Percentiles rank a stretch among this genome's conserved stretches.
Evolutionary conservation across 2,329 filamentous ascomycete species (phyloP).

Genomic region (Fusarium drepaniforme): DNA sequence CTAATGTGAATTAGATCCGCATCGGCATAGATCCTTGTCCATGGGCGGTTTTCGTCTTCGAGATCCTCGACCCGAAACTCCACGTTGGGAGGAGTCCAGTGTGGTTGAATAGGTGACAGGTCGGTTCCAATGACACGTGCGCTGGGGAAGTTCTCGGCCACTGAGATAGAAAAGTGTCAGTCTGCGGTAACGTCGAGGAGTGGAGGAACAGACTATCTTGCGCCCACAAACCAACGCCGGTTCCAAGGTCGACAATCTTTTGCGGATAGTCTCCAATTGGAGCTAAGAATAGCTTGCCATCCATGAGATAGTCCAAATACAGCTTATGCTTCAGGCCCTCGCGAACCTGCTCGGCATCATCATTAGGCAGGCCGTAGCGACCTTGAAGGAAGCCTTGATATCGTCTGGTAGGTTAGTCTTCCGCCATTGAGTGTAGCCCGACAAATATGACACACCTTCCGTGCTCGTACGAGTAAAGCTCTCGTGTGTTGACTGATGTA

Average conservation of each 20-base stretch:
- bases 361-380: conserved; percentile 65
- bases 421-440: not conserved
- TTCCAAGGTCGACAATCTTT: conserved; percentile 64
- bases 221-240: conserved; percentile 68
- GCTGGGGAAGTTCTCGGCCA: conserved; percentile 59
- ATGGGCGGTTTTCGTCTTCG: conserved; percentile 51
- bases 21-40: conserved; percentile 51
- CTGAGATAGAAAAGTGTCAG: conserved; percentile 45
- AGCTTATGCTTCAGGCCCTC: conserved; percentile 63
- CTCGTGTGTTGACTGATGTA: conserved; percentile 53
- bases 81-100: conserved; percentile 67
- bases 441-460: conserved; percentile 48
- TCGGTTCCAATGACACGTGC: conserved; percentile 60
- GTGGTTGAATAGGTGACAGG: conserved; percentile 58
- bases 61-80: conserved; percentile 59
- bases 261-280: conserved; percentile 60
- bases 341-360: conserved; percentile 62
- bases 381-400: conserved; percentile 62
- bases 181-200: not conserved
- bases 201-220: conserved; percentile 57
- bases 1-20: conserved; percentile 68
- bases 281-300: conserved; percentile 56
- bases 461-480: conserved; percentile 52
- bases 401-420: conserved; percentile 49
- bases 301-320: conserved; percentile 60